Conservation (phyloP, 306 rosid species). For the Fagus sylvatica region DNA sequence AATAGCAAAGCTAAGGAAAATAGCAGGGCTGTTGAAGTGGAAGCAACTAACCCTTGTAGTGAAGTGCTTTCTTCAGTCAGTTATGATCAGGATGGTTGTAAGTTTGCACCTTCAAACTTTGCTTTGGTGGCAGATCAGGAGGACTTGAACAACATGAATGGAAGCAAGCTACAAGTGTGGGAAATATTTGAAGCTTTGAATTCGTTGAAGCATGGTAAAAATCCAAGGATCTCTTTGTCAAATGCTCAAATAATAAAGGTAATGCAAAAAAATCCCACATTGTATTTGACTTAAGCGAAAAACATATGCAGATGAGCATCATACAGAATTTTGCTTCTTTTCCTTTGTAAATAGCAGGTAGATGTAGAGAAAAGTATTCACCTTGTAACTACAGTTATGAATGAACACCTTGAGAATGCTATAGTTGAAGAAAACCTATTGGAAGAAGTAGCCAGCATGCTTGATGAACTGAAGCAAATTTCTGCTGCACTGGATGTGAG, state of each 20-base stretch:
- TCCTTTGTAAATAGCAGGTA: conserved; percentile 1
- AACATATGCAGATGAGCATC: background rate
- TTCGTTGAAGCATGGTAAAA: background rate
- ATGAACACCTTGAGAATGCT: background rate
- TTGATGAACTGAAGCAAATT: conserved; percentile 34
- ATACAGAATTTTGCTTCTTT: background rate
- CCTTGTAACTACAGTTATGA: background rate
- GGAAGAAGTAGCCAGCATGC: conserved; percentile 11
- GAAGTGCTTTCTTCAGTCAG: conserved; percentile 9
- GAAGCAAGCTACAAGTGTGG: conserved; percentile 15
- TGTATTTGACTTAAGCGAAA: background rate
- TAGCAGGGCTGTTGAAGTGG: background rate
- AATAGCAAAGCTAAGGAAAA: background rate
- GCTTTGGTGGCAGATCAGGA: too few species aligned
- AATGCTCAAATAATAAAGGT: conserved; percentile 30
- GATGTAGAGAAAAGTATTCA: background rate
- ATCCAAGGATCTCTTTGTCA: background rate
- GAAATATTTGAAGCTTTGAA: conserved; percentile 13
- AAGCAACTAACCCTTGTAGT: conserved; percentile 3
- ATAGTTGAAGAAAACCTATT: background rate
- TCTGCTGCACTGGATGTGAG: conserved; percentile 18
- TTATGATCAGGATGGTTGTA: background rate
- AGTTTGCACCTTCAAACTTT: conserved; percentile 11
- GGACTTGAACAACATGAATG: background rate
- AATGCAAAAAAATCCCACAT: background rate